Percentiles rank a stretch among this genome's conserved stretches.
phyloP scores from a whole-genome alignment of 106 monocot species.

The Dendrobium huoshanense region DNA sequence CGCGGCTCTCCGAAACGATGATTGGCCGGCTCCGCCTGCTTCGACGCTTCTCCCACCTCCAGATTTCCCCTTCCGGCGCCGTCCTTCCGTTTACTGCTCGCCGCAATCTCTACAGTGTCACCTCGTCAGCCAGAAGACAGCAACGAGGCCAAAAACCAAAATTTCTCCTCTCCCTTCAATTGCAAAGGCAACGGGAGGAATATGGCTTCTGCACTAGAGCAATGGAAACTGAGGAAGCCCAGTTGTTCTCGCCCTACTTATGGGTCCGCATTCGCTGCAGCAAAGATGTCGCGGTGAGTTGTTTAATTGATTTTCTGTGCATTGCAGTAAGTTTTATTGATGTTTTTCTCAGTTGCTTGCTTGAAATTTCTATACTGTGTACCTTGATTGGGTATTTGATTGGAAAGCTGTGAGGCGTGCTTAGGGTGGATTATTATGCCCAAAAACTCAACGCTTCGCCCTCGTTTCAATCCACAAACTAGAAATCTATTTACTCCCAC shows the following conservation, averaged over 20 bases:
- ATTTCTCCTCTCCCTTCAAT: neutral
- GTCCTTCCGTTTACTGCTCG: neutral
- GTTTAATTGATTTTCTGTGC: neutral
- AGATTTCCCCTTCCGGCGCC: neutral
- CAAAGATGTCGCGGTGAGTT: constrained; percentile 44
- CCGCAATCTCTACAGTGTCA: too few species aligned
- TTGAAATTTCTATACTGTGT: too few species aligned
- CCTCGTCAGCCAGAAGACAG: neutral
- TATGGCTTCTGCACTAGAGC: constrained; percentile 9
- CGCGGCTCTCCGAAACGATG: neutral
- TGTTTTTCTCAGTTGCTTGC: too few species aligned
- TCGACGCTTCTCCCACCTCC: neutral
- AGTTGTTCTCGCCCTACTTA: constrained; percentile 17
- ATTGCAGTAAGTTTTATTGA: neutral
- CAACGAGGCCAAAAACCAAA: neutral
- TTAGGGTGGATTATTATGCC: too few species aligned
- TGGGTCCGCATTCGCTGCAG: constrained; percentile 45
- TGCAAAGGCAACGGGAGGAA: neutral
- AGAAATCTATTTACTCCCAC: too few species aligned
- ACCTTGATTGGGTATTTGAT: too few species aligned
- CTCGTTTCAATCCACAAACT: too few species aligned
- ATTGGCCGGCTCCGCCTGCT: neutral
- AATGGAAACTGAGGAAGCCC: neutral
- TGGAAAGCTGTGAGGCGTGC: too few species aligned
- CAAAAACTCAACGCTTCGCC: too few species aligned